phyloP scores from a whole-genome alignment of 257 asterid species.

The Penstemon davidsonii region DNA sequence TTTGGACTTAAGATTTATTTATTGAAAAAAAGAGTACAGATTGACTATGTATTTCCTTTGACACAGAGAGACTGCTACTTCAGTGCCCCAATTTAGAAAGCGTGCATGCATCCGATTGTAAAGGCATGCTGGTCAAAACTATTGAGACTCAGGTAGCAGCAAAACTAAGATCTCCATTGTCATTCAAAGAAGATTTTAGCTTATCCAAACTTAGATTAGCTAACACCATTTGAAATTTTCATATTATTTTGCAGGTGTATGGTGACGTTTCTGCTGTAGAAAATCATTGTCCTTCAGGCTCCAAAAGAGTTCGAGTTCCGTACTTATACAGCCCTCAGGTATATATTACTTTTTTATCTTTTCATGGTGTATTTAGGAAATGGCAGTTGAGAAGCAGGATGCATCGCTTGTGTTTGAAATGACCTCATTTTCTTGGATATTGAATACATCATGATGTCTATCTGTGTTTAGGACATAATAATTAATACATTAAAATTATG shows the following conservation, averaged over 20 bases:
- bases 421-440: not conserved
- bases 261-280: slow-evolving; percentile 37
- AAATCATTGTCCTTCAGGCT: slow-evolving; percentile 56
- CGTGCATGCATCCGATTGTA: slow-evolving; percentile 82
- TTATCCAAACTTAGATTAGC: not conserved
- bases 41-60: slow-evolving; percentile 21
- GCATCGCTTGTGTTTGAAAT: not conserved
- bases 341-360: not conserved
- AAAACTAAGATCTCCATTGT: not conserved
- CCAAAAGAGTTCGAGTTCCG: slow-evolving; percentile 79
- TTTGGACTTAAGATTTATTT: slow-evolving; percentile 8
- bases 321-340: slow-evolving; percentile 68
- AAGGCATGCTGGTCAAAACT: slow-evolving; percentile 58
- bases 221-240: not conserved
- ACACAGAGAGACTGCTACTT: slow-evolving; percentile 76
- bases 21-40: not conserved
- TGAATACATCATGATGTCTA: not conserved
- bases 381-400: not conserved
- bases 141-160: slow-evolving; percentile 74
- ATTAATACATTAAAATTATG: not conserved
- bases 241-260: slow-evolving; percentile 48
- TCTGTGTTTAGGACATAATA: not conserved
- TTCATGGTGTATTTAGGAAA: not conserved
- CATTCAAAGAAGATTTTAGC: not conserved
- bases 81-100: slow-evolving; percentile 79